Base-by-base conservation (phyloP, 2,329 filamentous ascomycete genomes). In the Aspergillus eucalypticola region DNA sequence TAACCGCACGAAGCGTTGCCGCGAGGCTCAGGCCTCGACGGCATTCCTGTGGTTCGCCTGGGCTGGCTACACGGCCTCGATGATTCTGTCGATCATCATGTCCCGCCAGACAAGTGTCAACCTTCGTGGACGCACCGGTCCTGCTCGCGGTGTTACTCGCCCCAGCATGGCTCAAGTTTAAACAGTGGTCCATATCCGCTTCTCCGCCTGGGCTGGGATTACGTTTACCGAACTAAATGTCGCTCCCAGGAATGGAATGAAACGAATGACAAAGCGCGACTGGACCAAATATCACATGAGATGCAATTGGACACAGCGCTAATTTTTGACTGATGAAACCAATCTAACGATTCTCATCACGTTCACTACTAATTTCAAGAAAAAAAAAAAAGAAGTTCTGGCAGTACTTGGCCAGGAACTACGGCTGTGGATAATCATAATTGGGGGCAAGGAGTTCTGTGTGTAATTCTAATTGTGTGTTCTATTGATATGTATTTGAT, bases 41-140 rank as follows among this genome's bases (percentile, higher is more conserved):
- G 82, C 81, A 0, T 84, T 84, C 73, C 72, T 83, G 52, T 84
- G 81, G 81, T 82, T 84, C 63, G 73, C 71, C 8, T 83, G 78
- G 72, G 78, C 73, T 41, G 67, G 76, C 5, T 84, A 78, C 61
- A 70, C 77, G 46, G 74, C 68, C 5, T 79, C 78, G 6, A 63
- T 78, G 52, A 60, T 79, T 56, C 65, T 81, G 55, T 81, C 78
- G 1, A 57, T 75, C 60, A 62, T 81, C 48, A 65, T 69, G 59
- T 66, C 73, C 19, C 75, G 76, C 51, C 67, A 72, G 7, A 59
- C 71, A 6, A 70, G 68, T 48, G 67, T 68, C 51, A 75, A 74
- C 67, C 62, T 75, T 62, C 74, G 75, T 51, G 67, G 71, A 52
- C 68, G 72, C 55, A 66, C 69, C 48, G 71, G 69, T 51, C 68